Evolutionary conservation across 2,329 filamentous ascomycete species (phyloP).

Genomic region (Thyridium curvatum): DNA sequence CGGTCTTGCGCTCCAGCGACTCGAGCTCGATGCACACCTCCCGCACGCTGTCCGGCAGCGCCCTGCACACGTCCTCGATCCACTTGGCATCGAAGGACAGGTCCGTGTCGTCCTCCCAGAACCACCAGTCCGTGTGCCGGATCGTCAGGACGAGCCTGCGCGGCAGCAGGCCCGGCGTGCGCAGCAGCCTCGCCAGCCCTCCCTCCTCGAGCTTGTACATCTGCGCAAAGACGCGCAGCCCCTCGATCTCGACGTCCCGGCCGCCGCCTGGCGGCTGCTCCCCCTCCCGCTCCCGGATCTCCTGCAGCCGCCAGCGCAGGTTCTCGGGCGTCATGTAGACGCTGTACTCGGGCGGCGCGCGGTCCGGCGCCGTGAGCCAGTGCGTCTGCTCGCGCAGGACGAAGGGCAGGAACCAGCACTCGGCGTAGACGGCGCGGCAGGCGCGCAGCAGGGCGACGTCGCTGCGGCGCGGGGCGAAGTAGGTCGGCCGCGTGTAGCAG

Average conservation of each 20-base stretch:
- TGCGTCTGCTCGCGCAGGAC: slow-evolving; percentile 28
- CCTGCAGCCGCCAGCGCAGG: slow-evolving; percentile 9
- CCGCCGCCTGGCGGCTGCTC: no score
- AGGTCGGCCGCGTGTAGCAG: slow-evolving; percentile 33
- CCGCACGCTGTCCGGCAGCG: slow-evolving; percentile 23
- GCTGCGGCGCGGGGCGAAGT: slow-evolving; percentile 26
- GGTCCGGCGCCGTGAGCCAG: slow-evolving; percentile 23
- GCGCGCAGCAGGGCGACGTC: slow-evolving; percentile 31
- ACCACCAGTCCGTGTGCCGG: slow-evolving; percentile 43
- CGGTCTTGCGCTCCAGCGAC: slow-evolving; percentile 35
- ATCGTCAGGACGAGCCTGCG: slow-evolving; percentile 35
- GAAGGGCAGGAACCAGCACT: slow-evolving; percentile 36
- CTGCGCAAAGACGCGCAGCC: slow-evolving; percentile 34
- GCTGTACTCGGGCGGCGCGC: slow-evolving; percentile 20
- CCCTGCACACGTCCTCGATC: slow-evolving; percentile 18
- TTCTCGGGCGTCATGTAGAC: background rate
- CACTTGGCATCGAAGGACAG: slow-evolving; percentile 28
- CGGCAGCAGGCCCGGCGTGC: slow-evolving; percentile 21
- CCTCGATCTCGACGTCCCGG: slow-evolving; percentile 17
- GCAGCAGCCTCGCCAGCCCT: slow-evolving; percentile 16
- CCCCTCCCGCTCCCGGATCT: slow-evolving; percentile 11
- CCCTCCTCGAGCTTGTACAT: slow-evolving; percentile 29
- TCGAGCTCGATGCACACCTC: slow-evolving; percentile 40
- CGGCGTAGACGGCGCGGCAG: slow-evolving; percentile 33
- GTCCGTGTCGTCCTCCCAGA: slow-evolving; percentile 29